These are phyloP conservation scores for Dentipellis sp. DNA, from an alignment of 768 basidiomycete species.

Conservation along the genomic window DNA sequence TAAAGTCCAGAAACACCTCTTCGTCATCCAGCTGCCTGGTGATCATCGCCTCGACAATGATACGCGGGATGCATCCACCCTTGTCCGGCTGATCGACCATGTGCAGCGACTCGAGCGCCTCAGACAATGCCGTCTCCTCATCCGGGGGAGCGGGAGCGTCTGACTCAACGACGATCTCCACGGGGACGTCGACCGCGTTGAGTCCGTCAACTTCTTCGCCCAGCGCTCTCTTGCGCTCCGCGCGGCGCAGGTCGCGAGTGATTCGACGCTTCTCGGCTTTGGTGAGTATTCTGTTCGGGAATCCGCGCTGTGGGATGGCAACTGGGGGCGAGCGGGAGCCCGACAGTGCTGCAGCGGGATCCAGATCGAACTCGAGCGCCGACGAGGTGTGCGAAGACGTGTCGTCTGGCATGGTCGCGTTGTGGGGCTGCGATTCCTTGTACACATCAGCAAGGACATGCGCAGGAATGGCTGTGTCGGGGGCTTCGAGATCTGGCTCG, in stretches of 20 bases:
- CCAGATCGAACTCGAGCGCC: not conserved
- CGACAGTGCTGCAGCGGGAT: not conserved
- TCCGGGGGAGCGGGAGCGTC: not conserved
- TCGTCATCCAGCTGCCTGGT: constrained; percentile 69
- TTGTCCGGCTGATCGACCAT: constrained; percentile 10
- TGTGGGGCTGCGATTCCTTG: not conserved
- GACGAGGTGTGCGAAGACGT: not conserved
- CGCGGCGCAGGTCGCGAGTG: constrained; percentile 1
- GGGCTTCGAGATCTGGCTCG: constrained; percentile 12
- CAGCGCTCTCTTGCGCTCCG: constrained; percentile 22
- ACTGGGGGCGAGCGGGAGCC: not conserved
- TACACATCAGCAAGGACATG: constrained; percentile 11
- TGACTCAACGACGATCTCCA: not conserved
- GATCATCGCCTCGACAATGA: constrained; percentile 76
- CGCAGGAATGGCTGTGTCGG: constrained; percentile 18
- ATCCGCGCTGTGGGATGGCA: not conserved
- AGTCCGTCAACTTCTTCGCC: constrained; percentile 3
- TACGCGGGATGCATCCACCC: constrained; percentile 32
- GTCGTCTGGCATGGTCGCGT: not conserved
- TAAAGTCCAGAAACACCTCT: constrained; percentile 69
- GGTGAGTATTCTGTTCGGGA: not conserved
- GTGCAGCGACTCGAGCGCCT: constrained; percentile 19
- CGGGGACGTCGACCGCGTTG: not conserved
- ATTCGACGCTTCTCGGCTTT: constrained; percentile 3
- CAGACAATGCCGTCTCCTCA: constrained; percentile 17